These are phyloP conservation scores for Lenwebbia sp. DNA, from an alignment of 345 rosid species.

Conservation along the genomic window DNA sequence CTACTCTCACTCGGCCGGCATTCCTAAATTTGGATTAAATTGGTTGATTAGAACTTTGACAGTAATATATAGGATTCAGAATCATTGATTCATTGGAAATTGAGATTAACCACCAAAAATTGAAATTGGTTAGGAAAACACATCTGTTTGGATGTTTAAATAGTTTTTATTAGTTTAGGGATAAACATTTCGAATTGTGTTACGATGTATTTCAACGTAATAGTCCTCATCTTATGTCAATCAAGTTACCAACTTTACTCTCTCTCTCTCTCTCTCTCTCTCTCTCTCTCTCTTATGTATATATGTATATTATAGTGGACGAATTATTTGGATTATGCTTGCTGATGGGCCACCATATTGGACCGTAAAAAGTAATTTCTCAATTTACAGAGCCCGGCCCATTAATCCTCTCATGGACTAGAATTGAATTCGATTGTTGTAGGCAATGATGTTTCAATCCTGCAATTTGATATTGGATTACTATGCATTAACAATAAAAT, in stretches of 20 bases:
- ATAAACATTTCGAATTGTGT: not conserved
- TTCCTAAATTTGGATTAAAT: not conserved
- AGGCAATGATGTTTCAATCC: not conserved
- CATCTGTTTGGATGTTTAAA: not conserved
- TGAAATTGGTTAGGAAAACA: not conserved
- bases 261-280: no score
- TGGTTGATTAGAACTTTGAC: not conserved
- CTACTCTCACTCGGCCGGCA: not conserved
- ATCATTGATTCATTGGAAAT: not conserved
- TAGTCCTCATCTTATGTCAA: not conserved
- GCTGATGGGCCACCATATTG: not conserved
- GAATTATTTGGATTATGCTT: not conserved
- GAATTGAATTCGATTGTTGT: not conserved
- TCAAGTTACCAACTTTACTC: not conserved
- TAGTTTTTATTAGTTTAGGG: not conserved
- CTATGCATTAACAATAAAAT: not conserved
- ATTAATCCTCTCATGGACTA: not conserved
- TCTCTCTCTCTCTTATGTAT: not conserved
- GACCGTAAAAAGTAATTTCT: not conserved
- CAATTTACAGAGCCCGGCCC: not conserved
- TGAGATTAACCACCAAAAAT: not conserved
- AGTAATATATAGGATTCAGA: not conserved
- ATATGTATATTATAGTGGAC: no score
- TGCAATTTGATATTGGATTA: not conserved
- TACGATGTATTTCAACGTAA: not conserved